These are phyloP conservation scores for Rhizoctonia solani DNA, from an alignment of 1,284 basidiomycete genomes.

Conservation along the genomic window DNA sequence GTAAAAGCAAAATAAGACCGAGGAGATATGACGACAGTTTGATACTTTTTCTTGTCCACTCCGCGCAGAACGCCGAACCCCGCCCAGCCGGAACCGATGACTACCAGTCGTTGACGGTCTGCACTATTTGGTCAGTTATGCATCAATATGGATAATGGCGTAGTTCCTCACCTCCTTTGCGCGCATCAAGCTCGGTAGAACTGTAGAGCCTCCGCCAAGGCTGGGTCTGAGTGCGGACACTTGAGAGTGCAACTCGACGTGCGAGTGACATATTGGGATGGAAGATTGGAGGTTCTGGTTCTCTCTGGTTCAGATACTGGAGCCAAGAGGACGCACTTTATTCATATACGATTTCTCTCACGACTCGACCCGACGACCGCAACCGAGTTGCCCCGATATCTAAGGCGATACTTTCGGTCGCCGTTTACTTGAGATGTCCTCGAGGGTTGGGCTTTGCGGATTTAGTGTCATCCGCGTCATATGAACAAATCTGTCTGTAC, in stretches of 20 bases:
- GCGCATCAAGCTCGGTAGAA: constrained; percentile 13
- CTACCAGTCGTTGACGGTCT: constrained; percentile 25
- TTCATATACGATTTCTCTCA: too few species aligned
- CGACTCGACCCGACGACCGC: constrained; percentile 22
- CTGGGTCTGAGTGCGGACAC: neutral
- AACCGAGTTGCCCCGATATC: constrained; percentile 30
- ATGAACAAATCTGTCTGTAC: too few species aligned
- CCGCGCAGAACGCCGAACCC: constrained; percentile 29
- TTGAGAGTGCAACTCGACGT: neutral
- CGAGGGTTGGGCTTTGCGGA: too few species aligned
- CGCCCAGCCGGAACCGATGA: constrained; percentile 34
- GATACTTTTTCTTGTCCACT: constrained; percentile 33
- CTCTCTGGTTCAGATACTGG: too few species aligned
- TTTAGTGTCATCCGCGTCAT: too few species aligned
- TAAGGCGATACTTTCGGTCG: neutral
- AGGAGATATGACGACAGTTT: constrained; percentile 60
- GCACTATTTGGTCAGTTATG: too few species aligned
- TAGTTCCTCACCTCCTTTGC: constrained; percentile 21
- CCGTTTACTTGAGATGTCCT: too few species aligned
- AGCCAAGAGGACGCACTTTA: too few species aligned
- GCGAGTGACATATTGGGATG: constrained; percentile 11
- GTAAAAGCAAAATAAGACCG: constrained; percentile 85
- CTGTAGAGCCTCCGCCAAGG: neutral
- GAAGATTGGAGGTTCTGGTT: too few species aligned
- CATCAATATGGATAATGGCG: neutral